Evolutionary conservation across 129 eudicot species (phyloP), one percentile per base, ranked within the genome.

Genomic region (Arctium minus): DNA sequence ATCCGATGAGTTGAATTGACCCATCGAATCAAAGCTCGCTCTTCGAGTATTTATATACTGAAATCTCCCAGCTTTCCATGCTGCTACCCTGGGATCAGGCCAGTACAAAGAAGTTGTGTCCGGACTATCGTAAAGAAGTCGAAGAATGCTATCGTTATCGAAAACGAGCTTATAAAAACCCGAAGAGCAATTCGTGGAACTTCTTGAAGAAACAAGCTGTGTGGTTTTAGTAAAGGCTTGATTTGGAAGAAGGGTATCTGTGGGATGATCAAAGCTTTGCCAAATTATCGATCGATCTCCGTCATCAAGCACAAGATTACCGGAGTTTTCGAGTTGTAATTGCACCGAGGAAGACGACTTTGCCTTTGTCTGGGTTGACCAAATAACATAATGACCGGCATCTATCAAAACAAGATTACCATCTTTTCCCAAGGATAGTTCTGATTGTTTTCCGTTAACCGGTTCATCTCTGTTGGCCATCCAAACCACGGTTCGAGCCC

Each of bases 391-490:
- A 27, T 53, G 32, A 2, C 86, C 84, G 0, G 86, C 86, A 72
- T 84, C 88, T 0, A 30, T 78, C 18, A 85, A 67, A 60, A 81
- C 71, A 5, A 88, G 85, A 68, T 82, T 75, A 1, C 91, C 91
- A 15, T 74, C 60, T 56, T 79, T 18, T 5, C 0, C 7, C 3
- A 88, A 62, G 3, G 67, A 22, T 17, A 88, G 42, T 10, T 37
- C 42, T 32, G 91, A 70, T 42, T 29, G 2, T 74, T 62, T 82
- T 15, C 87, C 83, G 35, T 85, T 88, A 2, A 88, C 86, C 1
- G 89, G 91, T 33, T 67, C 68, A 30, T 88, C 87, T 3, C 88
- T 48, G 70, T 88, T 88, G 6, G 87, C 89, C 83, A 72, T 88
- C 91, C 91, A 88, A 38, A 72, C 83, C 7, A 81, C 1, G 31